Percentiles rank a stretch among this genome's conserved stretches.
phyloP scores from a whole-genome alignment of 1,139 yeast genomes.

The Starmera stellimalicola region DNA sequence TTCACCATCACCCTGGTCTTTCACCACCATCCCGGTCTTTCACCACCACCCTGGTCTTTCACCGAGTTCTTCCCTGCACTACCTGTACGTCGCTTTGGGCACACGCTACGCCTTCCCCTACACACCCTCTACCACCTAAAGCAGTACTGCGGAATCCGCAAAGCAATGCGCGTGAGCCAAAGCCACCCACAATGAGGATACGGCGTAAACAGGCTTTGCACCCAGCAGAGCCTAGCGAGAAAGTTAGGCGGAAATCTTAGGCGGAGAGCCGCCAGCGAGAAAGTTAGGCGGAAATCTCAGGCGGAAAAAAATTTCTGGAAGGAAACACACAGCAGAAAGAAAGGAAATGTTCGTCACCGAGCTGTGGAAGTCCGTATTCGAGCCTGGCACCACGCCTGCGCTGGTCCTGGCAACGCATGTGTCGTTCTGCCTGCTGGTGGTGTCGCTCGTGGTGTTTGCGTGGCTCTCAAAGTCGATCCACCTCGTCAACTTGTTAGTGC shows the following conservation, averaged over 20 bases:
- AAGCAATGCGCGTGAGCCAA: too few species aligned
- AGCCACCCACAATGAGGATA: too few species aligned
- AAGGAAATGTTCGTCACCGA: slow-evolving; percentile 41
- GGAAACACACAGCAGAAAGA: neutral
- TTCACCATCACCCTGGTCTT: too few species aligned
- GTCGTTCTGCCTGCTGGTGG: slow-evolving; percentile 47
- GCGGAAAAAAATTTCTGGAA: neutral
- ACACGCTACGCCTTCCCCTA: too few species aligned
- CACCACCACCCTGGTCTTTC: too few species aligned
- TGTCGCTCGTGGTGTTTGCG: slow-evolving; percentile 48
- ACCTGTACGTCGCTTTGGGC: too few species aligned
- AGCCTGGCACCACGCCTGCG: slow-evolving; percentile 94
- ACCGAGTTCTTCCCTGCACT: too few species aligned
- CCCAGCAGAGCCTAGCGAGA: too few species aligned
- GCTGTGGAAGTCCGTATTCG: slow-evolving; percentile 83
- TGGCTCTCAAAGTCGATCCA: slow-evolving; percentile 64
- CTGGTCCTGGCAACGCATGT: slow-evolving; percentile 71
- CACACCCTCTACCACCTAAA: too few species aligned
- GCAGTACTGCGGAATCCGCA: too few species aligned
- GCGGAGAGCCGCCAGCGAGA: neutral
- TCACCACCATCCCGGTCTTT: too few species aligned
- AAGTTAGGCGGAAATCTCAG: neutral
- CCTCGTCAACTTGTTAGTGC: slow-evolving; percentile 60
- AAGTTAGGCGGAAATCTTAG: neutral
- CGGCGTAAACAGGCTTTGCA: too few species aligned